phyloP scores from a whole-genome alignment of 2,329 filamentous ascomycete genomes.

The Pochonia chlamydosporia region DNA sequence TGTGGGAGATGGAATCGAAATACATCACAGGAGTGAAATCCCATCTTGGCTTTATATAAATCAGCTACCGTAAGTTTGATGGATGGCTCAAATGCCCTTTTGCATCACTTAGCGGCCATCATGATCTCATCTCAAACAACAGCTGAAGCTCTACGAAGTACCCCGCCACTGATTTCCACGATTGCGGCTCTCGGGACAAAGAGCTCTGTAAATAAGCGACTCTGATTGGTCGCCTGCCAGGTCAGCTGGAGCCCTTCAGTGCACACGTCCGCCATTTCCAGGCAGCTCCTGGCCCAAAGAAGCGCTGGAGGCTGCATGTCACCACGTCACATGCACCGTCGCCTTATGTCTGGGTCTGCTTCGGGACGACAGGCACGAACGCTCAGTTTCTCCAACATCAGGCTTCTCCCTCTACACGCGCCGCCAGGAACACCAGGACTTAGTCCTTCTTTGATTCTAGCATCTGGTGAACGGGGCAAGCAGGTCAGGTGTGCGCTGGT shows the following conservation, averaged over 20 bases:
- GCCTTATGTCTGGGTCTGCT: no score
- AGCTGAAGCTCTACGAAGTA: no score
- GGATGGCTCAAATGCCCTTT: no score
- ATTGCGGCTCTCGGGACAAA: background rate
- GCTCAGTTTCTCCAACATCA: background rate
- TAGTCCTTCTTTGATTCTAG: background rate
- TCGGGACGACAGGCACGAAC: background rate
- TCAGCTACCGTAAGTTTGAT: no score
- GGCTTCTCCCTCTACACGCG: background rate
- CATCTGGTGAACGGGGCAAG: background rate
- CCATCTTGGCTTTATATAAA: no score
- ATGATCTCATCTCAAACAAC: no score
- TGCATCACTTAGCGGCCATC: no score
- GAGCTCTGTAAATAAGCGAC: background rate
- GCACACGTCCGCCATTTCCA: background rate
- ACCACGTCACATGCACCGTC: slow-evolving; percentile 1
- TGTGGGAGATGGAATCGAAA: no score
- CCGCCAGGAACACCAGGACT: background rate
- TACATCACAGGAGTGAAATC: no score
- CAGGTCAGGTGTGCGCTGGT: background rate
- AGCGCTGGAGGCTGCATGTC: background rate
- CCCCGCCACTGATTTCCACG: no score
- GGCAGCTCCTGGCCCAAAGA: background rate
- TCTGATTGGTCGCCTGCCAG: slow-evolving; percentile 1
- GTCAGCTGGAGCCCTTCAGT: background rate